These are phyloP conservation scores for Geranium brycei DNA, from an alignment of 345 rosid species.

Conservation along the genomic window DNA sequence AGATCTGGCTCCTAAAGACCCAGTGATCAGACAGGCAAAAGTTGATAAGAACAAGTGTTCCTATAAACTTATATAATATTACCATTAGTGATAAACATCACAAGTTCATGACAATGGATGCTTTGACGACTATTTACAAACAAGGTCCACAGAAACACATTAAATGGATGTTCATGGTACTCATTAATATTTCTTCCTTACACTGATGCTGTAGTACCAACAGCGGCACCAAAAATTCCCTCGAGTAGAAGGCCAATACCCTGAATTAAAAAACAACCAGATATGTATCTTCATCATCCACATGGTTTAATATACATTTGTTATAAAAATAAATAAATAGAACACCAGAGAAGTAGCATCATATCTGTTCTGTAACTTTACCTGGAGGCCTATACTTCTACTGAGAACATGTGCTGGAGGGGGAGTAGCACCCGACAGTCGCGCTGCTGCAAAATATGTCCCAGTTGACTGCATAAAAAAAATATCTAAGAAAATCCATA, in stretches of 20 bases:
- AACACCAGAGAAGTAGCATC: neutral
- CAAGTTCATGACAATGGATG: too few species aligned
- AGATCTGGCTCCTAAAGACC: too few species aligned
- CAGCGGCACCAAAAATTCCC: conserved; percentile 78
- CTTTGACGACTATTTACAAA: too few species aligned
- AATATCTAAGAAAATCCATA: neutral
- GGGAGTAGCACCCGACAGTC: conserved; percentile 88
- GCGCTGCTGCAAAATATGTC: conserved; percentile 67
- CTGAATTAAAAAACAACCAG: conserved; percentile 19
- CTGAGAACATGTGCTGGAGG: conserved; percentile 84
- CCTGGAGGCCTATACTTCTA: conserved; percentile 91
- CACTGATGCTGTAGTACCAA: conserved; percentile 90
- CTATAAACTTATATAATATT: too few species aligned
- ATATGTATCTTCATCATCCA: neutral
- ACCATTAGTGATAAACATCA: too few species aligned
- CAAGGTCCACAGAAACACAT: too few species aligned
- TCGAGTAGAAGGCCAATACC: conserved; percentile 73
- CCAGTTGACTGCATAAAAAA: conserved; percentile 60
- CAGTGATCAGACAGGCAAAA: too few species aligned
- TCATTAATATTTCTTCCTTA: conserved; percentile 22
- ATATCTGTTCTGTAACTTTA: conserved; percentile 10
- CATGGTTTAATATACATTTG: neutral
- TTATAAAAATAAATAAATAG: neutral
- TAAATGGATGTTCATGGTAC: too few species aligned
- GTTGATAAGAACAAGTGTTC: too few species aligned